Evolutionary conservation across 192 early-diverging fungal species (phyloP).

Genomic region (Spizellomyces sp.): DNA sequence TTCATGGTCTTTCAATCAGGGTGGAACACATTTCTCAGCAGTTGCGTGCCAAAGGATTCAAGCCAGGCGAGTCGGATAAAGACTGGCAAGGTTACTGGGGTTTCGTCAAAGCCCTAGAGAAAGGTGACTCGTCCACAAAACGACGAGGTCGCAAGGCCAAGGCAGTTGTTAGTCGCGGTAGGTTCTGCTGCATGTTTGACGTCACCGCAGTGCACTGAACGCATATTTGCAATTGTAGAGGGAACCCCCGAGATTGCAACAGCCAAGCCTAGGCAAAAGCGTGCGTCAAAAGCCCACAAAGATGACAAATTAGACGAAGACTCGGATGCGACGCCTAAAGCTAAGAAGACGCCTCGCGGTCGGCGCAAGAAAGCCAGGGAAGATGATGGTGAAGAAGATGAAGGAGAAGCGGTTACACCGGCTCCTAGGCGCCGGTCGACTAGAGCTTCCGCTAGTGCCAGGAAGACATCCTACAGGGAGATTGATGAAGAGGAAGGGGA

Average conservation of each 20-base stretch:
- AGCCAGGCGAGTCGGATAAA: constrained; percentile 35
- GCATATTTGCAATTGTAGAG: neutral
- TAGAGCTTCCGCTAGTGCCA: constrained; percentile 19
- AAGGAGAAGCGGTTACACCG: constrained; percentile 19
- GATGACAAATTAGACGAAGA: constrained; percentile 16
- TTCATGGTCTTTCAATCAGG: neutral
- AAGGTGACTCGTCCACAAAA: constrained; percentile 39
- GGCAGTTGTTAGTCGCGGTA: constrained; percentile 11
- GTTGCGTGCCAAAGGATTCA: constrained; percentile 31
- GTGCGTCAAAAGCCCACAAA: constrained; percentile 1
- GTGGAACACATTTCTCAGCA: constrained; percentile 32
- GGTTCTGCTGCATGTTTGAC: neutral
- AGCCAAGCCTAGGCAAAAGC: constrained; percentile 12
- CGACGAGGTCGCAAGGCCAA: constrained; percentile 23
- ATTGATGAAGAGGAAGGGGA: constrained; percentile 32
- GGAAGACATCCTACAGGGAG: constrained; percentile 12
- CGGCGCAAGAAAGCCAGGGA: neutral
- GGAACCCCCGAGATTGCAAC: neutral
- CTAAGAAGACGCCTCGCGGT: neutral
- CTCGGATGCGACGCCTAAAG: constrained; percentile 3
- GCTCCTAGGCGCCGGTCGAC: constrained; percentile 25
- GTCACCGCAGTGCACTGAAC: neutral
- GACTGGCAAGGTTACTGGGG: constrained; percentile 43
- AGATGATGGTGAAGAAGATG: constrained; percentile 20
- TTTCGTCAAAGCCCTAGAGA: constrained; percentile 42